These are phyloP conservation scores for Fraxinus excelsior DNA, from an alignment of 257 asterid species.

Conservation along the genomic window DNA sequence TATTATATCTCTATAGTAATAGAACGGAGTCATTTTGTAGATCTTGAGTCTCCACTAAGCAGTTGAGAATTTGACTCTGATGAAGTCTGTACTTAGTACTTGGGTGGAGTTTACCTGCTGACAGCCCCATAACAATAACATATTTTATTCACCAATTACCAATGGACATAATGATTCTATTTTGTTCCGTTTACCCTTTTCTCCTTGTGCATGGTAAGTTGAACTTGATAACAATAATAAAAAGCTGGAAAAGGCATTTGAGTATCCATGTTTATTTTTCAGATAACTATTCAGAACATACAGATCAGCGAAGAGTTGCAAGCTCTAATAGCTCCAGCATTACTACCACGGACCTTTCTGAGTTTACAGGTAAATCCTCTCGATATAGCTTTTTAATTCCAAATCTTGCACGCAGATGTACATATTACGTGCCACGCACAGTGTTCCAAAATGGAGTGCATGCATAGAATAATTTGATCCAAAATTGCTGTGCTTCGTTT, in stretches of 20 bases:
- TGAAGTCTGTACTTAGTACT: background rate
- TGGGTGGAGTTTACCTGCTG: background rate
- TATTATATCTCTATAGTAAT: background rate
- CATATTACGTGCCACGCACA: background rate
- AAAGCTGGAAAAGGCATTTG: constrained; percentile 1
- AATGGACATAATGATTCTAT: background rate
- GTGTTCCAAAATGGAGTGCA: background rate
- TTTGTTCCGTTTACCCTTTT: background rate
- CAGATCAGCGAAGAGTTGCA: constrained; percentile 75
- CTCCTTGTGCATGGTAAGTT: constrained; percentile 1
- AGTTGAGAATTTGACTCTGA: background rate
- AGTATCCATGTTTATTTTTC: constrained; percentile 27
- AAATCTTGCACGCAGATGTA: background rate
- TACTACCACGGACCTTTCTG: constrained; percentile 73
- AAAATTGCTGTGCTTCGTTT: background rate
- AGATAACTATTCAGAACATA: constrained; percentile 71
- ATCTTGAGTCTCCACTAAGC: background rate
- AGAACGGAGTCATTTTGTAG: background rate
- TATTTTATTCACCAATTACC: background rate
- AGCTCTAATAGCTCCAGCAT: constrained; percentile 83
- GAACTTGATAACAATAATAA: constrained; percentile 11
- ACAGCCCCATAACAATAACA: background rate
- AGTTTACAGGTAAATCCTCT: constrained; percentile 62
- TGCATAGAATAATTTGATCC: background rate
- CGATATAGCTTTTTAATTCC: constrained; percentile 4